These are phyloP conservation scores for Macaranga tanarius DNA, from an alignment of 441 rosid genomes.

Conservation along the genomic window DNA sequence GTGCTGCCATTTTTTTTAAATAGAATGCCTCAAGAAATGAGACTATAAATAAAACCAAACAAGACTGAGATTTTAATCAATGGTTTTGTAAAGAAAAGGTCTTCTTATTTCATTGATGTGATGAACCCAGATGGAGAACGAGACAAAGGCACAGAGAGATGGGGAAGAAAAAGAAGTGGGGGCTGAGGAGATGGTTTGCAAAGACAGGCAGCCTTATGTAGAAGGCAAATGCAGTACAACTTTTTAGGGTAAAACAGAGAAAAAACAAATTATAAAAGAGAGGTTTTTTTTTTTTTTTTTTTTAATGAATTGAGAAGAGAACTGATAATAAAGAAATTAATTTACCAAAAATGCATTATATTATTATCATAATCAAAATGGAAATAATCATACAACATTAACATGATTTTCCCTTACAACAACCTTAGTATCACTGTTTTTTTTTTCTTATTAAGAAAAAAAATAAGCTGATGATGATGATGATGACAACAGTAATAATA, in stretches of 20 bases:
- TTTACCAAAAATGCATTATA: slow-evolving; percentile 6
- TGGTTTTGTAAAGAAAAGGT: background rate
- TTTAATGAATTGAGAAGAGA: background rate
- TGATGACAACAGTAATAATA: background rate
- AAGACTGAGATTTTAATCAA: slow-evolving; percentile 27
- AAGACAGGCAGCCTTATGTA: slow-evolving; percentile 38
- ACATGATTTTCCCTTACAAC: background rate
- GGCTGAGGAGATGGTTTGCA: slow-evolving; percentile 18
- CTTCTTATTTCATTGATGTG: slow-evolving; percentile 19
- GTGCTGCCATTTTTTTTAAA: slow-evolving; percentile 37
- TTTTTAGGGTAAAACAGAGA: slow-evolving; percentile 36
- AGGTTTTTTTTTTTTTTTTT: background rate
- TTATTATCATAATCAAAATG: background rate
- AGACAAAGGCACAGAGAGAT: slow-evolving; percentile 16
- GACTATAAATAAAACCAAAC: slow-evolving; percentile 20
- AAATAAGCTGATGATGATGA: background rate
- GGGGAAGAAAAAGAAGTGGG: background rate
- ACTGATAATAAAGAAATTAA: slow-evolving; percentile 17
- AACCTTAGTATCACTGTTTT: slow-evolving; percentile 6
- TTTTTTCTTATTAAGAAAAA: background rate
- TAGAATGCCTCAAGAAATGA: background rate
- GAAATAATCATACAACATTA: background rate
- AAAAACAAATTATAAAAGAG: background rate
- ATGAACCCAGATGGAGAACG: slow-evolving; percentile 22
- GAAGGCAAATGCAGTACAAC: slow-evolving; percentile 15